phyloP scores from a whole-genome alignment of 345 rosid genomes.

The Ceriops decandra region DNA sequence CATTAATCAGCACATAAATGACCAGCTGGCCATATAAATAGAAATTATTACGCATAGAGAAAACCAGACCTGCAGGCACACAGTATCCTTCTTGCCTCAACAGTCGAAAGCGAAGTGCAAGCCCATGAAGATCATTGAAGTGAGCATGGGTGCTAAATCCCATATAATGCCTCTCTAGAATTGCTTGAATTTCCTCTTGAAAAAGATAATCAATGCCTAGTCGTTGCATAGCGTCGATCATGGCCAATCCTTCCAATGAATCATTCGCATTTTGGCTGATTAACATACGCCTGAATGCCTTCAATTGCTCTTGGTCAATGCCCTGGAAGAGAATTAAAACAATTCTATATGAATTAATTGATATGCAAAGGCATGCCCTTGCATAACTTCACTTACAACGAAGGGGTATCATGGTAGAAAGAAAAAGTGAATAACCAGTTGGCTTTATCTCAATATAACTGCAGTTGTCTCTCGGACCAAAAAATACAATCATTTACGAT shows the following conservation, averaged over 20 bases:
- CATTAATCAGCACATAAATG: background rate
- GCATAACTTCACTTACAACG: too few relatives aligned
- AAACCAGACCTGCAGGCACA: constrained; percentile 21
- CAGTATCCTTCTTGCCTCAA: constrained; percentile 24
- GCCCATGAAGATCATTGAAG: constrained; percentile 22
- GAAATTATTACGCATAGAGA: background rate
- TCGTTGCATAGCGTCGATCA: constrained; percentile 42
- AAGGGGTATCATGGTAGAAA: too few relatives aligned
- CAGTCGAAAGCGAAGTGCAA: constrained; percentile 22
- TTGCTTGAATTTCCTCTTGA: constrained; percentile 33
- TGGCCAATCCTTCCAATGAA: constrained; percentile 22
- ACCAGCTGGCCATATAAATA: background rate
- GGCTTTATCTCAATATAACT: too few relatives aligned
- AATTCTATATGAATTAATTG: too few relatives aligned
- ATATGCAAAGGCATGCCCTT: too few relatives aligned
- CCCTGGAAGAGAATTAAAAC: background rate
- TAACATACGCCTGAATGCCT: background rate
- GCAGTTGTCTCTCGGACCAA: too few relatives aligned
- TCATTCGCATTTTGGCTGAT: background rate
- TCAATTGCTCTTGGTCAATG: background rate
- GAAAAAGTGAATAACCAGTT: too few relatives aligned
- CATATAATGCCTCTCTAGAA: constrained; percentile 23
- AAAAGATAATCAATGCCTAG: constrained; percentile 34
- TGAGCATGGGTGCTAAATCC: background rate
- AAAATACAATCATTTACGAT: too few relatives aligned